These are phyloP conservation scores for Cyathus striatus DNA, from an alignment of 768 basidiomycete species.

Conservation along the genomic window DNA sequence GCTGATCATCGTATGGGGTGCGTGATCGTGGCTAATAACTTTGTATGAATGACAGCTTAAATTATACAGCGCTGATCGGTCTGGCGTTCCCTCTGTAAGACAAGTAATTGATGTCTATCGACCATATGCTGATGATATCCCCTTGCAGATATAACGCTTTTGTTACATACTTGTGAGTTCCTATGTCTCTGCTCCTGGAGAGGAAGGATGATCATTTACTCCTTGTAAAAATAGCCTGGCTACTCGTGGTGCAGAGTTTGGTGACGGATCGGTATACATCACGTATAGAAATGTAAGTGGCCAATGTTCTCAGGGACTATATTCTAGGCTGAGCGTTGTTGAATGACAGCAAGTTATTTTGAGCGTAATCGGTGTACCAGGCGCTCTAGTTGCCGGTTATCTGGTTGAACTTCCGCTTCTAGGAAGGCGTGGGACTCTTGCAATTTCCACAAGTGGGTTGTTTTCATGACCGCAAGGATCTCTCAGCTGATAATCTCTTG, in stretches of 20 bases:
- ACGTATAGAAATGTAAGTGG: slow-evolving; percentile 69
- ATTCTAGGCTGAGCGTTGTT: not conserved
- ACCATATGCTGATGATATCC: not conserved
- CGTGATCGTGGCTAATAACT: slow-evolving; percentile 13
- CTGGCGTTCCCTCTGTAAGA: slow-evolving; percentile 48
- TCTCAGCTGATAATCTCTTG: not conserved
- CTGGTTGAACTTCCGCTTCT: slow-evolving; percentile 60
- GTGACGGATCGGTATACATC: slow-evolving; percentile 63
- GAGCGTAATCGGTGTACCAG: slow-evolving; percentile 63
- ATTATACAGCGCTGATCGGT: slow-evolving; percentile 62
- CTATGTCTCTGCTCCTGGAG: not conserved
- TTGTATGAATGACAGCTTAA: no score
- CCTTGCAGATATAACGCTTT: slow-evolving; percentile 23
- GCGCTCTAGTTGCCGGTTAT: slow-evolving; percentile 68
- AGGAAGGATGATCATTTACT: not conserved
- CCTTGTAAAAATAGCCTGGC: slow-evolving; percentile 45
- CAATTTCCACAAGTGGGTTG: slow-evolving; percentile 57
- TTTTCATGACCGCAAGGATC: no score
- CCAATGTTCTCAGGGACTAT: not conserved
- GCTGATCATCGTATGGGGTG: slow-evolving; percentile 50
- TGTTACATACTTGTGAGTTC: slow-evolving; percentile 21
- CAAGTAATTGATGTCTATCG: not conserved
- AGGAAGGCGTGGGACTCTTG: slow-evolving; percentile 64
- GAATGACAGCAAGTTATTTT: slow-evolving; percentile 75
- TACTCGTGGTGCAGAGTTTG: slow-evolving; percentile 64